Evolutionary conservation across 1,139 yeast species (phyloP), one percentile per base, ranked within the genome.

Genomic region (Candida pseudoviswanathii): DNA sequence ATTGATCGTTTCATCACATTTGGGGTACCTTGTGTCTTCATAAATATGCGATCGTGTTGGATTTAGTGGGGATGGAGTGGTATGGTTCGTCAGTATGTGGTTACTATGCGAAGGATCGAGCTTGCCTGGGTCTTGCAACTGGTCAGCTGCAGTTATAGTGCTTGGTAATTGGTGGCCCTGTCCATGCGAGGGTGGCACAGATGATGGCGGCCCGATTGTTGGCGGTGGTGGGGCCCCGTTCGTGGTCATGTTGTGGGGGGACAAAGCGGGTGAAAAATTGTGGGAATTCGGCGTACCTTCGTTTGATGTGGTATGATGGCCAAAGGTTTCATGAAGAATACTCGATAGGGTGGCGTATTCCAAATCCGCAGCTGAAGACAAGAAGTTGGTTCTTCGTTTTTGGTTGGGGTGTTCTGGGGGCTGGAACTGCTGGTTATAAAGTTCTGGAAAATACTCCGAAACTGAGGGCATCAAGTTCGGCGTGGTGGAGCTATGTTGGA

Each of bases 331-430:
- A 47, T 78, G 85, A 34, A 87, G 77, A 46, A 89, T 87, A 54
- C 79, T 83, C n/a, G 95, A 86, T 39, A 90, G 68, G 1, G 89
- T 84, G 3, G 89, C 78, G 60, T 89, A 89, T 60, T 90, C 97
- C 54, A 85, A 72, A 60, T 87, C 89, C 0, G 94, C 92, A 0
- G 96, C 94, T 11, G 84, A 73, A 1, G 95, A 86, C 53, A 87
- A 69, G 61, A 89, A 85, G 48, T 74, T 75, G 7, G 73, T 69
- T 41, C 73, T 57, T 51, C 60, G 59, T 25, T 48, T 45, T 26
- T 41, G 45, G 16, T 43, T 39, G 48, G 49, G 33, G 24, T 41
- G 25, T 25, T 36, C 40, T 33, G 43, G 25, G 30, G 50, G 38
- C 21, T 36, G 53, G 21, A 33, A 37, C 33, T 46, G 51, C 39